Percentiles rank a stretch among this genome's conserved stretches.
Conservation (phyloP, 139 green algal genomes). For the Mesostigma viride region DNA sequence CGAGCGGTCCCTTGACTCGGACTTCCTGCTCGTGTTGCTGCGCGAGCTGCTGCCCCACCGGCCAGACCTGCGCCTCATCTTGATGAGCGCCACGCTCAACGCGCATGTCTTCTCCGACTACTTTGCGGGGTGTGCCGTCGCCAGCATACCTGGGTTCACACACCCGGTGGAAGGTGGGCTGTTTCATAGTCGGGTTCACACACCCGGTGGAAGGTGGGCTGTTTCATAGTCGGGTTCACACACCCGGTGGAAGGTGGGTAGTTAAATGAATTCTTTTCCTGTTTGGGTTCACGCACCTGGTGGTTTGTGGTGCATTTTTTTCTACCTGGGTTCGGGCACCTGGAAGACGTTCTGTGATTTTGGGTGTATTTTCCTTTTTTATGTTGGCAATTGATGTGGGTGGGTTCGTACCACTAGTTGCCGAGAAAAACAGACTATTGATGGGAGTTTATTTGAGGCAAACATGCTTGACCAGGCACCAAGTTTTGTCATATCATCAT, state of each 20-base stretch:
- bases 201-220: slow-evolving; percentile 26
- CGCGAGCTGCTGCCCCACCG: slow-evolving; percentile 33
- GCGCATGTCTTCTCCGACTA: slow-evolving; percentile 43
- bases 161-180: slow-evolving; percentile 26
- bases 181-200: slow-evolving; percentile 34
- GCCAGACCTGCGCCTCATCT: slow-evolving; percentile 35
- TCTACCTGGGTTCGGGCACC: too few relatives aligned
- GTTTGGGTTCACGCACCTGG: slow-evolving; percentile 31
- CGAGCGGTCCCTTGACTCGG: slow-evolving; percentile 45
- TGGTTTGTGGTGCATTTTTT: too few relatives aligned
- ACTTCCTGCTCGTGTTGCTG: slow-evolving; percentile 51
- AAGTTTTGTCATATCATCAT: too few relatives aligned
- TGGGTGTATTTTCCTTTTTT: too few relatives aligned
- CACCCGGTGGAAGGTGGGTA: slow-evolving; percentile 26
- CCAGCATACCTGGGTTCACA: slow-evolving; percentile 37
- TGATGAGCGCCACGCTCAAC: slow-evolving; percentile 78
- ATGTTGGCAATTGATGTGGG: too few relatives aligned
- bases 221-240: slow-evolving; percentile 34
- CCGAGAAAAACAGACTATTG: too few relatives aligned
- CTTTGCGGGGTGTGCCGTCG: slow-evolving; percentile 41
- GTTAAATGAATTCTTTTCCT: too few relatives aligned
- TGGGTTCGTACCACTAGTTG: too few relatives aligned
- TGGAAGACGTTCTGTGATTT: too few relatives aligned
- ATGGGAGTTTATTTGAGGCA: too few relatives aligned
- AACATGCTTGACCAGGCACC: too few relatives aligned